These are phyloP conservation scores for Trametes cubensis DNA, from an alignment of 768 basidiomycete species.

Conservation along the genomic window DNA sequence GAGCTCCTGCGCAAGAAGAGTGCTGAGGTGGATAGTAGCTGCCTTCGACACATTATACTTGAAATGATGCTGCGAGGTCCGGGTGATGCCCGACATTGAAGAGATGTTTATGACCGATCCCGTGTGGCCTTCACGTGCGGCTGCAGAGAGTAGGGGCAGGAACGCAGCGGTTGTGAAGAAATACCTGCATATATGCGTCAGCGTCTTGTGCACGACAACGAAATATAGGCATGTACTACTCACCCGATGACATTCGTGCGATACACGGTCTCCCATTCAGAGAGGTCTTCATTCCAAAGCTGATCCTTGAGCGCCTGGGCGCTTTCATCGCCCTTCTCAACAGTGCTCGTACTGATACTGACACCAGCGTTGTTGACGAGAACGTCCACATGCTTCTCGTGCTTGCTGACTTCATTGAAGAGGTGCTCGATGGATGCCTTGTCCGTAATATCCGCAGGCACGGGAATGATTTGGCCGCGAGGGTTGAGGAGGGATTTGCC, in stretches of 20 bases:
- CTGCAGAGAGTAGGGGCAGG: conserved; percentile 45
- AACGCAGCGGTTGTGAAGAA: conserved; percentile 50
- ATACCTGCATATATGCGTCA: conserved; percentile 29
- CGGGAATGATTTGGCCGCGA: conserved; percentile 35
- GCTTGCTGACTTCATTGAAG: conserved; percentile 28
- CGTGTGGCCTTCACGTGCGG: conserved; percentile 36
- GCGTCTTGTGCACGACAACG: not conserved
- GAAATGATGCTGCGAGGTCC: conserved; percentile 46
- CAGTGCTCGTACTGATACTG: conserved; percentile 25
- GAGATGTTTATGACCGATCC: conserved; percentile 46
- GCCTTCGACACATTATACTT: conserved; percentile 49
- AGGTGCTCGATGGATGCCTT: conserved; percentile 34
- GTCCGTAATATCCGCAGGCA: conserved; percentile 33
- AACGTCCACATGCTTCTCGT: conserved; percentile 37
- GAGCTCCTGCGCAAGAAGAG: conserved; percentile 41
- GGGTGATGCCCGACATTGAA: conserved; percentile 46
- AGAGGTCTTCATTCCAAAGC: conserved; percentile 35
- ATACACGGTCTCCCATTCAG: conserved; percentile 38
- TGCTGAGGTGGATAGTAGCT: conserved; percentile 40
- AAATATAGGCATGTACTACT: not conserved
- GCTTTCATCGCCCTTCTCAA: conserved; percentile 35
- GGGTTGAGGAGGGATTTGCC: conserved; percentile 33
- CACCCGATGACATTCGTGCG: conserved; percentile 39
- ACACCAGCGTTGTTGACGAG: conserved; percentile 41
- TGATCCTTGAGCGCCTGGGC: conserved; percentile 31